Evolutionary conservation across 2,329 filamentous ascomycete species (phyloP).

Genomic region (Tolypocladium amazonense): DNA sequence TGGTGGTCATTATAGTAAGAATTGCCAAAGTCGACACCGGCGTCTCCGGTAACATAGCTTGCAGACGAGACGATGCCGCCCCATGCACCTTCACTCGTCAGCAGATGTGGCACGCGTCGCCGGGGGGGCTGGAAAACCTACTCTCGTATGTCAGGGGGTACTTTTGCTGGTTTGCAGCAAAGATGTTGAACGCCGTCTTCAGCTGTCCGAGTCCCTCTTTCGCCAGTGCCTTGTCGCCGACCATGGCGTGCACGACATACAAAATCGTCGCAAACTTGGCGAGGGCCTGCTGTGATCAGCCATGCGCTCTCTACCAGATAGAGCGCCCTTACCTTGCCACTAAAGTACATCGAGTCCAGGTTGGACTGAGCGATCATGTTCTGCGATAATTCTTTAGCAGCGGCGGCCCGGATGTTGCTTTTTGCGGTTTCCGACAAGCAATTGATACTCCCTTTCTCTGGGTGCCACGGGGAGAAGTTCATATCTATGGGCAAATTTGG

Average conservation of each 20-base stretch:
- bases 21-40: slow-evolving; percentile 79
- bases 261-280: slow-evolving; percentile 66
- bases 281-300: slow-evolving; percentile 39
- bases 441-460: slow-evolving; percentile 35
- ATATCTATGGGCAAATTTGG: slow-evolving; percentile 60
- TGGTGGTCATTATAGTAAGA: slow-evolving; percentile 71
- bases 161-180: slow-evolving; percentile 56
- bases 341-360: slow-evolving; percentile 83
- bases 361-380: slow-evolving; percentile 65
- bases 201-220: slow-evolving; percentile 48
- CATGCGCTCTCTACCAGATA: too few species aligned
- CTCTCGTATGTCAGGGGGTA: slow-evolving; percentile 56
- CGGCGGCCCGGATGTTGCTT: slow-evolving; percentile 47
- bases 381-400: slow-evolving; percentile 64
- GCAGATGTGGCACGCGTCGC: background rate
- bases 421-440: slow-evolving; percentile 43
- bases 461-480: slow-evolving; percentile 69
- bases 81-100: slow-evolving; percentile 46
- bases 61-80: slow-evolving; percentile 71
- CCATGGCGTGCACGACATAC: slow-evolving; percentile 53
- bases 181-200: slow-evolving; percentile 55
- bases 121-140: slow-evolving; percentile 21
- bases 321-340: slow-evolving; percentile 55
- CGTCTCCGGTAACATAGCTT: slow-evolving; percentile 57
- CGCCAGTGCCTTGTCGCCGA: slow-evolving; percentile 46